Percentiles rank a stretch among this genome's conserved stretches.
Conservation (phyloP, 768 basidiomycete genomes). For the Boletellus emodensis region DNA sequence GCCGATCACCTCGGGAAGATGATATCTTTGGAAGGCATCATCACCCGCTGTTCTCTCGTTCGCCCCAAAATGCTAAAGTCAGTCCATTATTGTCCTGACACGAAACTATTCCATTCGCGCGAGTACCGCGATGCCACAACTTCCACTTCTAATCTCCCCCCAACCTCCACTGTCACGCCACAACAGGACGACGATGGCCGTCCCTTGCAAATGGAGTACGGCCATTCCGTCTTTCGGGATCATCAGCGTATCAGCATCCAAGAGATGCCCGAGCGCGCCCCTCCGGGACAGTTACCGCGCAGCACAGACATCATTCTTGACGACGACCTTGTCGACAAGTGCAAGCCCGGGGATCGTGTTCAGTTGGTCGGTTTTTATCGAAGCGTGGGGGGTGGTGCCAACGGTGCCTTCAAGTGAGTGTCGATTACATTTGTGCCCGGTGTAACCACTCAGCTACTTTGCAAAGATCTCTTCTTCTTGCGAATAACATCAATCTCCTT, state of each 20-base stretch:
- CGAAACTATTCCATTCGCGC: constrained; percentile 76
- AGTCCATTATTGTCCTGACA: constrained; percentile 91
- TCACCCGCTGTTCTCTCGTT: constrained; percentile 95
- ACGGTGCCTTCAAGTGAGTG: constrained; percentile 88
- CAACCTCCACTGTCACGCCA: constrained; percentile 82
- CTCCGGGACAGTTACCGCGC: constrained; percentile 92
- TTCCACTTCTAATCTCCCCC: constrained; percentile 79
- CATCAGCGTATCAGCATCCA: constrained; percentile 98
- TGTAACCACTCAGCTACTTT: constrained; percentile 11
- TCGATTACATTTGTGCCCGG: constrained; percentile 8
- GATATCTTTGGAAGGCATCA: constrained; percentile 97
- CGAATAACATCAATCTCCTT: constrained; percentile 92
- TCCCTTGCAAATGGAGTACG: constrained; percentile 86
- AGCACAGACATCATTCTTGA: constrained; percentile 96
- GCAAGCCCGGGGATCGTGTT: constrained; percentile 96
- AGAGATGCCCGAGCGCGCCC: constrained; percentile 99
- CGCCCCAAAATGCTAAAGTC: constrained; percentile 98
- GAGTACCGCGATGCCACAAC: constrained; percentile 93
- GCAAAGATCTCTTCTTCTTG: constrained; percentile 81
- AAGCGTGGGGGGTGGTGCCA: constrained; percentile 86
- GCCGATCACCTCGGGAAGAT: constrained; percentile 90
- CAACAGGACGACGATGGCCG: constrained; percentile 90
- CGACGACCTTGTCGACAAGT: constrained; percentile 94
- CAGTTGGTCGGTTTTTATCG: constrained; percentile 95
- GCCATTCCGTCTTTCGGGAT: constrained; percentile 87